These are phyloP conservation scores for Gyrodon lividus DNA, from an alignment of 768 basidiomycete species.

Conservation along the genomic window DNA sequence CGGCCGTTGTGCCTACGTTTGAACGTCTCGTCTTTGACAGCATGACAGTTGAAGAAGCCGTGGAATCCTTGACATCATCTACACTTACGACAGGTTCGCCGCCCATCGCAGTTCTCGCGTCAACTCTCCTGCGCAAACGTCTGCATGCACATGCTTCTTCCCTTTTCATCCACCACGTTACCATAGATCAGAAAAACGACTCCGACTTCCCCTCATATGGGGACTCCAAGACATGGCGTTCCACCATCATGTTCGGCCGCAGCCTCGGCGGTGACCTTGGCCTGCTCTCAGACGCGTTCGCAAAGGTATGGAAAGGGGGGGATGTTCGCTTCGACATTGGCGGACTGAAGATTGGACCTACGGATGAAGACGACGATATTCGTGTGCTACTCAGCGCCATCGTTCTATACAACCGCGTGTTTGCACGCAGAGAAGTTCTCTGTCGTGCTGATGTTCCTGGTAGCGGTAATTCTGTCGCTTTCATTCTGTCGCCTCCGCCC, in stretches of 20 bases:
- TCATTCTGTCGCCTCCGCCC: slow-evolving; percentile 59
- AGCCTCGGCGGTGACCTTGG: slow-evolving; percentile 61
- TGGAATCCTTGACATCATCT: slow-evolving; percentile 33
- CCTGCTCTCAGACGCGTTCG: slow-evolving; percentile 53
- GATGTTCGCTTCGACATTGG: slow-evolving; percentile 28
- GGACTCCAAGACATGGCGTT: slow-evolving; percentile 39
- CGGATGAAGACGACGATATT: slow-evolving; percentile 50
- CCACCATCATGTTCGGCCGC: slow-evolving; percentile 56
- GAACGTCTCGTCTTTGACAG: slow-evolving; percentile 56
- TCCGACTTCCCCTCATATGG: slow-evolving; percentile 20
- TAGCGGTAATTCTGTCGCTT: slow-evolving; percentile 30
- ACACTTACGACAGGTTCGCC: slow-evolving; percentile 18
- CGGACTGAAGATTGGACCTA: slow-evolving; percentile 29
- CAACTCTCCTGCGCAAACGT: slow-evolving; percentile 48
- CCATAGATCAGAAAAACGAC: slow-evolving; percentile 19
- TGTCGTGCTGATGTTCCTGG: slow-evolving; percentile 3
- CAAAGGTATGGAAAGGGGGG: slow-evolving; percentile 51
- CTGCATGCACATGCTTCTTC: slow-evolving; percentile 50
- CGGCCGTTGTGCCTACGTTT: slow-evolving; percentile 37
- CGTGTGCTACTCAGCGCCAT: slow-evolving; percentile 56
- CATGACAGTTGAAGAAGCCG: slow-evolving; percentile 55
- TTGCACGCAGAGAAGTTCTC: slow-evolving; percentile 36
- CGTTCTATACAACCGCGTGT: slow-evolving; percentile 60
- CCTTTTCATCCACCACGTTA: slow-evolving; percentile 52
- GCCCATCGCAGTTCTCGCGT: slow-evolving; percentile 53